Conservation (phyloP, 179 eudicot species). For the Patellifolia procumbens region DNA sequence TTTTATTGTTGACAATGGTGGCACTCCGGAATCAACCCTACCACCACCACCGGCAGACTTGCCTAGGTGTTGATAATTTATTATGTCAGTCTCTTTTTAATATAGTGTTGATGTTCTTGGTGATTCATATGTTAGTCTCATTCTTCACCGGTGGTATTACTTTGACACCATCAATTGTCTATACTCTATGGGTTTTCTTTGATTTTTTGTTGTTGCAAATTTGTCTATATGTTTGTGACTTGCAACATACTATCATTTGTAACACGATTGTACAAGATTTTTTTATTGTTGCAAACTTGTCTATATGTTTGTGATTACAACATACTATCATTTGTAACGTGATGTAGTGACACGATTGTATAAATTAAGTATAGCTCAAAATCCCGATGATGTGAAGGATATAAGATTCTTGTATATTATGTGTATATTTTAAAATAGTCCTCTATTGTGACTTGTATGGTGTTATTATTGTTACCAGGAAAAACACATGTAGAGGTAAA, state of each 20-base stretch:
- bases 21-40: conserved; percentile 29
- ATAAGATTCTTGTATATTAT: too few species aligned
- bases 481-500: too few species aligned
- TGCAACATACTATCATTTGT: background rate
- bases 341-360: too few species aligned
- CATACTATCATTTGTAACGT: too few species aligned
- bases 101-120: background rate
- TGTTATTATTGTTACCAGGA: too few species aligned
- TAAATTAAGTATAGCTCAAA: too few species aligned
- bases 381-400: too few species aligned
- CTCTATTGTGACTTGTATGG: too few species aligned
- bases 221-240: background rate
- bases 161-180: background rate
- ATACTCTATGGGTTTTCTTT: background rate
- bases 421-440: too few species aligned
- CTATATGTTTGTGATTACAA: too few species aligned
- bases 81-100: background rate
- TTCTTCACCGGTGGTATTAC: background rate
- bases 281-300: background rate
- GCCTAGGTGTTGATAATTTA: conserved; percentile 20
- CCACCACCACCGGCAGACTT: conserved; percentile 33
- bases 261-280: background rate
- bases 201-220: too few species aligned
- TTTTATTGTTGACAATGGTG: conserved; percentile 32
- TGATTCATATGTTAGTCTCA: background rate